A percentile compares a stretch with the other conserved stretches of the same genome.
Evolutionary conservation across 78 protist species (phyloP).

Genomic region (Dictyostelium brefeldianum): DNA sequence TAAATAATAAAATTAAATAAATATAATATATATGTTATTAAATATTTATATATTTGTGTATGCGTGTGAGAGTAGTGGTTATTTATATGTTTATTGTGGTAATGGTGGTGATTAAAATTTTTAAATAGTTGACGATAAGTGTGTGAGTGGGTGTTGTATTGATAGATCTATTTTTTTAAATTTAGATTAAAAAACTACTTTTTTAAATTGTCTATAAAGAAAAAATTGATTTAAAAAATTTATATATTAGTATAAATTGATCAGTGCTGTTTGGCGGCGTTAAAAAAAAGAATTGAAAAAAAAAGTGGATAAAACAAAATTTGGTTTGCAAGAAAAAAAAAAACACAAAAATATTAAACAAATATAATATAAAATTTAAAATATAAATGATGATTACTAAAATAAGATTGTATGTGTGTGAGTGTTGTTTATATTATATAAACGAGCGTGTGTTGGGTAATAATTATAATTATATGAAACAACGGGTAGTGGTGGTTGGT

Average conservation of each 20-base stretch:
- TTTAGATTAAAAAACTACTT: neutral
- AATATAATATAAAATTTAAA: neutral
- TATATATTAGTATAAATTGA: neutral
- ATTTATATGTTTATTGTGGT: neutral
- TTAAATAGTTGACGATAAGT: neutral
- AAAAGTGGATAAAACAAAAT: neutral
- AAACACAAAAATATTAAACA: neutral
- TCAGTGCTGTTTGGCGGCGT: neutral
- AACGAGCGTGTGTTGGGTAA: no score
- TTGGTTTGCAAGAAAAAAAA: neutral
- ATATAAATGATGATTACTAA: conserved; percentile 5
- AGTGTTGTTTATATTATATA: neutral
- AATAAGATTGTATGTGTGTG: neutral
- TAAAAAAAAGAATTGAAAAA: neutral
- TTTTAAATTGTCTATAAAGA: neutral
- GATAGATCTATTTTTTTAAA: neutral
- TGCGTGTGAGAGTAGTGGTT: neutral
- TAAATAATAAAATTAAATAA: neutral
- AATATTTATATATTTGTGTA: neutral
- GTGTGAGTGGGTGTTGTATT: neutral
- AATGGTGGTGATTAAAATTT: neutral
- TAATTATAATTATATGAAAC: no score
- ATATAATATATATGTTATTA: neutral
- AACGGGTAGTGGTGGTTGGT: no score
- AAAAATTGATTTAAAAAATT: neutral